phyloP scores from a whole-genome alignment of 2,329 filamentous ascomycete species.

The Penicillium sp. region DNA sequence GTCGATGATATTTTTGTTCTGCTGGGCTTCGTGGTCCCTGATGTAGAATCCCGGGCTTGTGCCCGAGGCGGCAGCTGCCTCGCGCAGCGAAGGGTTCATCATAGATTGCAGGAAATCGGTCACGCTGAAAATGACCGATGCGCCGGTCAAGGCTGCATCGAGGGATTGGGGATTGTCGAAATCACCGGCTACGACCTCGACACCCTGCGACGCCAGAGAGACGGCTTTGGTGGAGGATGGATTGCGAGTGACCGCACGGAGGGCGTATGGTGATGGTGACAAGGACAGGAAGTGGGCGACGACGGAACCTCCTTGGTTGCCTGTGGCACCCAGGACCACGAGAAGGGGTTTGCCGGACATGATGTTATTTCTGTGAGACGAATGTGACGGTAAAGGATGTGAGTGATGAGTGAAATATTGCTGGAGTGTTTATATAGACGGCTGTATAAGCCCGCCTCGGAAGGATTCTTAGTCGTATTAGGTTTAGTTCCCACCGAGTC shows the following conservation, averaged over 20 bases:
- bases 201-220: constrained; percentile 21
- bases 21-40: constrained; percentile 47
- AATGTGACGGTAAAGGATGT: too few species aligned
- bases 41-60: constrained; percentile 38
- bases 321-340: constrained; percentile 19
- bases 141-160: constrained; percentile 34
- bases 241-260: constrained; percentile 33
- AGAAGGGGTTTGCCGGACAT: constrained; percentile 7
- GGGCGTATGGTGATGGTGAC: constrained; percentile 24
- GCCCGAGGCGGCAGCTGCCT: constrained; percentile 41
- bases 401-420: too few species aligned
- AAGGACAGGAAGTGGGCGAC: constrained; percentile 22
- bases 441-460: too few species aligned
- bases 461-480: too few species aligned
- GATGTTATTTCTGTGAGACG: too few species aligned
- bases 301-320: constrained; percentile 27
- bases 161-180: constrained; percentile 25
- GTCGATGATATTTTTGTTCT: constrained; percentile 56
- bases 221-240: constrained; percentile 20
- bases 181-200: constrained; percentile 30
- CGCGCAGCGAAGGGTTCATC: constrained; percentile 52
- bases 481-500: too few species aligned
- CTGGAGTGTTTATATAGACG: too few species aligned
- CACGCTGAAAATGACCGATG: constrained; percentile 53
- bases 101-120: too few species aligned